A percentile compares a stretch with the other conserved stretches of the same genome.
Evolutionary conservation across 371 early-diverging fungal genomes (phyloP).

Genomic region (Dinochytrium kinnereticum): DNA sequence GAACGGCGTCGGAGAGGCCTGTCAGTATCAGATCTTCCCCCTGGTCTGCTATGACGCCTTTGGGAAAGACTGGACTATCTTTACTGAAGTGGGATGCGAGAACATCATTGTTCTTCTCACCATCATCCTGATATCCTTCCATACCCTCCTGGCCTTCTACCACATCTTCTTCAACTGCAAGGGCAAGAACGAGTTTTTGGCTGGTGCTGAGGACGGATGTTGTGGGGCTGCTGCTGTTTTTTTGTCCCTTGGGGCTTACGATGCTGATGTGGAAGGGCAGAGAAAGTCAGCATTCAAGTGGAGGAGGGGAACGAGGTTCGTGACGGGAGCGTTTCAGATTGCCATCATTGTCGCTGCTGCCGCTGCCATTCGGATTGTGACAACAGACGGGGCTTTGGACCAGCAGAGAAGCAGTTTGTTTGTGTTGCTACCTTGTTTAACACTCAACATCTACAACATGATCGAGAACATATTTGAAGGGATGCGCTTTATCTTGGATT

Average conservation of each 20-base stretch:
- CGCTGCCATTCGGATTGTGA: conserved; percentile 41
- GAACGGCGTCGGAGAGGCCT: conserved; percentile 20
- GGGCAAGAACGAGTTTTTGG: conserved; percentile 34
- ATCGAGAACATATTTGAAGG: conserved; percentile 49
- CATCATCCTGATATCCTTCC: conserved; percentile 40
- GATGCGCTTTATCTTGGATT: conserved; percentile 16
- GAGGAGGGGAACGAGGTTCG: conserved; percentile 31
- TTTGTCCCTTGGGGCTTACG: conserved; percentile 38
- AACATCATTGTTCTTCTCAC: conserved; percentile 44
- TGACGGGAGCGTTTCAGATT: conserved; percentile 44
- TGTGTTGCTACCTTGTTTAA: conserved; percentile 38
- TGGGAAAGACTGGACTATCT: conserved; percentile 41
- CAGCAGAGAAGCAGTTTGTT: conserved; percentile 39
- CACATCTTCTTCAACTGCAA: conserved; percentile 29
- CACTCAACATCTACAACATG: conserved; percentile 43
- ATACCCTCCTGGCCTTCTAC: conserved; percentile 44
- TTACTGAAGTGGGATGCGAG: conserved; percentile 44
- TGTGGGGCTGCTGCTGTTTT: conserved; percentile 50
- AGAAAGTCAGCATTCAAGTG: conserved; percentile 33
- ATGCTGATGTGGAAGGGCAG: conserved; percentile 41
- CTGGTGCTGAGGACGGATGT: conserved; percentile 49
- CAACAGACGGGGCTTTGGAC: conserved; percentile 23
- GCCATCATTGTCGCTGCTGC: conserved; percentile 41
- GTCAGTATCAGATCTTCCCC: conserved; percentile 39
- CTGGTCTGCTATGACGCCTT: conserved; percentile 49